Evolutionary conservation across 805 yeast species (phyloP).

Genomic region (Cyberlindnera xylosilytica): DNA sequence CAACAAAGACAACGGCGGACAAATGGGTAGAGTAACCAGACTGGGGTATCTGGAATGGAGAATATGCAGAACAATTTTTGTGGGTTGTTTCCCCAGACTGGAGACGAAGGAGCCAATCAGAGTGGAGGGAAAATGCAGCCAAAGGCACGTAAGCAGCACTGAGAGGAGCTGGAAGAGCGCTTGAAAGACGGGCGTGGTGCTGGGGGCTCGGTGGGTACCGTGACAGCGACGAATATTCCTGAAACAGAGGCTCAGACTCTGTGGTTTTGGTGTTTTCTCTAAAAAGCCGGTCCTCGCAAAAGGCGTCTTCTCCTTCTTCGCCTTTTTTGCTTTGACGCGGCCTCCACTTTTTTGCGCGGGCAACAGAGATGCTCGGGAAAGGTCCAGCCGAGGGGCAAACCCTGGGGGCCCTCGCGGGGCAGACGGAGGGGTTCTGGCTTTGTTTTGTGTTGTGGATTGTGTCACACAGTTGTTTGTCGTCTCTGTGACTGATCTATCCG

Average conservation of each 20-base stretch:
- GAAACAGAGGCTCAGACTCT: not conserved
- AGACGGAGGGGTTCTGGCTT: not conserved
- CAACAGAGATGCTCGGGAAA: not conserved
- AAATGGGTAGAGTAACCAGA: too few species aligned
- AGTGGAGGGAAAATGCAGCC: not conserved
- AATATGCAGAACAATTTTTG: too few species aligned
- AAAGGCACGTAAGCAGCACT: slow-evolving; percentile 4
- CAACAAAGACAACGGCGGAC: too few species aligned
- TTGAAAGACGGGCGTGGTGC: not conserved
- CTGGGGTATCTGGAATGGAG: too few species aligned
- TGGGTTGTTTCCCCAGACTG: not conserved
- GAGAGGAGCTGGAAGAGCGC: not conserved
- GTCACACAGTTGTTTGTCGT: too few species aligned
- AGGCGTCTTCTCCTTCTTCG: slow-evolving; percentile 6
- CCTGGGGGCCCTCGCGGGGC: not conserved
- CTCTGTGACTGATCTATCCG: too few species aligned
- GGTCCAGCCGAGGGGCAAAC: not conserved
- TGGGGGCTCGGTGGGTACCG: not conserved
- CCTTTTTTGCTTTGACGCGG: slow-evolving; percentile 4
- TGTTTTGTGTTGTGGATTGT: too few species aligned
- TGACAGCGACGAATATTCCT: not conserved
- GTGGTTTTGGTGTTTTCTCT: not conserved
- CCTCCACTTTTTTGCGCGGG: slow-evolving; percentile 8
- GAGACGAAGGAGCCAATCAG: slow-evolving; percentile 5
- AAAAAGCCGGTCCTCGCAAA: slow-evolving; percentile 2